These are phyloP conservation scores for Alternaria alternata DNA, from an alignment of 2,329 filamentous ascomycete species.

Conservation along the genomic window DNA sequence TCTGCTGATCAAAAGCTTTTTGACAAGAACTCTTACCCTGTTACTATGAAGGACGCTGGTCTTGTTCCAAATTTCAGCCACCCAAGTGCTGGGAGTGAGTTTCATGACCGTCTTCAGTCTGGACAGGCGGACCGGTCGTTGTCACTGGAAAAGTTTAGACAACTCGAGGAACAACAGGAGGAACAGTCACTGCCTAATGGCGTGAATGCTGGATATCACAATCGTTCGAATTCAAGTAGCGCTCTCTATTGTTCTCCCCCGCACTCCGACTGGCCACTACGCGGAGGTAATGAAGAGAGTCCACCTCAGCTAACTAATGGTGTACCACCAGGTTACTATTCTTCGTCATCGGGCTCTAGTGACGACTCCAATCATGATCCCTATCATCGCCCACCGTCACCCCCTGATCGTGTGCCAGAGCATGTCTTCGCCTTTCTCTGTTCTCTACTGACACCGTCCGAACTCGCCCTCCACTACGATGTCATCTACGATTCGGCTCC, in stretches of 20 bases:
- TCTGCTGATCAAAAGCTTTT: not conserved
- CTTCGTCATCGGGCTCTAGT: conserved; percentile 1
- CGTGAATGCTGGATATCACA: not conserved
- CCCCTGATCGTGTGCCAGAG: conserved; percentile 5
- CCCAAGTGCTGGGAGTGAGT: conserved; percentile 21
- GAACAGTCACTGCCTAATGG: not conserved
- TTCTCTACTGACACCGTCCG: conserved; percentile 20
- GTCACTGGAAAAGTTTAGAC: not conserved
- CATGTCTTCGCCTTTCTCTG: conserved; percentile 13
- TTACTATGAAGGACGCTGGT: conserved; percentile 9
- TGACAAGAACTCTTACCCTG: not conserved
- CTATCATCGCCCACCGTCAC: not conserved
- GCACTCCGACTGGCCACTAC: not conserved
- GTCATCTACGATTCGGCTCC: conserved; percentile 1
- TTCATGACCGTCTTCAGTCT: conserved; percentile 15
- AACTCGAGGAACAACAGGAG: not conserved
- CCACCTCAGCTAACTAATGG: conserved; percentile 3
- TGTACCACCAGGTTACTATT: conserved; percentile 2
- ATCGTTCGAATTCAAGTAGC: not conserved
- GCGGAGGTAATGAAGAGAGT: not conserved
- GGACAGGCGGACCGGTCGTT: not conserved
- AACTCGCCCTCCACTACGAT: conserved; percentile 18
- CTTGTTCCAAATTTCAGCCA: conserved; percentile 39
- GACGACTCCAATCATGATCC: not conserved
- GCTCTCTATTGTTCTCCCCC: not conserved